Percentiles rank a stretch among this genome's conserved stretches.
These are phyloP conservation scores for Xylaria venustula DNA, from an alignment of 495 filamentous ascomycete species.

Conservation along the genomic window DNA sequence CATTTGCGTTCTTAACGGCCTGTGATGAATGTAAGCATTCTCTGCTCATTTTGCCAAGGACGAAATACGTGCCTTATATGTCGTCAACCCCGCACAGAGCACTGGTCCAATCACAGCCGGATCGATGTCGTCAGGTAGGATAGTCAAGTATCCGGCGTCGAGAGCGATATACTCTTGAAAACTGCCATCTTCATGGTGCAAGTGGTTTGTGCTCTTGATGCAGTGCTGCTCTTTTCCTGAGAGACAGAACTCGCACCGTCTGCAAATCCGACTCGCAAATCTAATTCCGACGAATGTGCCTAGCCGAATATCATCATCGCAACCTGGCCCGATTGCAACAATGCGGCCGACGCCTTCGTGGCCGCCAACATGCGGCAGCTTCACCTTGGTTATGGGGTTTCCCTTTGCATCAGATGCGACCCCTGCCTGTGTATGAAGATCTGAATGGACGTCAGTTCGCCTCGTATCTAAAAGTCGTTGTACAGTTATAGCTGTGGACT, in stretches of 20 bases:
- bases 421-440: conserved; percentile 49
- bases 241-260: conserved; percentile 49
- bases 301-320: conserved; percentile 32
- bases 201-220: conserved; percentile 44
- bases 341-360: conserved; percentile 51
- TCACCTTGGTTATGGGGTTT: conserved; percentile 46
- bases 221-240: conserved; percentile 48
- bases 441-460: conserved; percentile 18
- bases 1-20: conserved; percentile 42
- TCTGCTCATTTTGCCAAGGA: background rate
- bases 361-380: conserved; percentile 49
- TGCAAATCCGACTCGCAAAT: conserved; percentile 46
- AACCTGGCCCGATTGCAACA: conserved; percentile 38
- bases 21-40: conserved; percentile 3
- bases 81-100: conserved; percentile 42
- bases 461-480: too few species aligned
- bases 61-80: conserved; percentile 23
- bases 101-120: conserved; percentile 43
- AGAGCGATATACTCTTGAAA: conserved; percentile 49
- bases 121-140: conserved; percentile 48
- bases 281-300: conserved; percentile 47
- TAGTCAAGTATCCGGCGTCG: conserved; percentile 46
- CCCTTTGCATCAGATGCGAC: conserved; percentile 44
- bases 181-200: conserved; percentile 51
- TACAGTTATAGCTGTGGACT: background rate